Conservation (phyloP, 805 yeast genomes). For the Metschnikowia picachoensis region DNA sequence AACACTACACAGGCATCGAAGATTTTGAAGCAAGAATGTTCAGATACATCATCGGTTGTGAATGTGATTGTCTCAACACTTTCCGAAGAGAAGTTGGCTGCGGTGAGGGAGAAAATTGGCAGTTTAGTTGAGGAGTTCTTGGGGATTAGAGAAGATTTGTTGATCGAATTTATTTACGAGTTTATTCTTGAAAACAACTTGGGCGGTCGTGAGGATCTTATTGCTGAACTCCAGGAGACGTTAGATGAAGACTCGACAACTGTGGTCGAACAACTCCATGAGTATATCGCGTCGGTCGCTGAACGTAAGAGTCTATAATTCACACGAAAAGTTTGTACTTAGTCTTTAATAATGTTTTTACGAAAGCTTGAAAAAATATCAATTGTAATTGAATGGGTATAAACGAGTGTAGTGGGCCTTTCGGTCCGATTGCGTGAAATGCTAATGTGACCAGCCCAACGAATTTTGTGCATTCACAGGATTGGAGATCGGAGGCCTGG, state of each 20-base stretch:
- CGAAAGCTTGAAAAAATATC: too few species aligned
- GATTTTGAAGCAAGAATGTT: background rate
- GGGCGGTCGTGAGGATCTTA: constrained; percentile 30
- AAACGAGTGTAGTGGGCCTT: constrained; percentile 1
- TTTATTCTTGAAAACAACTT: constrained; percentile 32
- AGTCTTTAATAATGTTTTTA: background rate
- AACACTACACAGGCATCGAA: background rate
- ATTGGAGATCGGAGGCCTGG: constrained; percentile 49
- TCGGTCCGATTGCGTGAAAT: background rate
- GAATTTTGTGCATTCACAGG: constrained; percentile 72
- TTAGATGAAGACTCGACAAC: constrained; percentile 46
- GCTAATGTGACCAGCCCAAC: constrained; percentile 52
- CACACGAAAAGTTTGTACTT: background rate
- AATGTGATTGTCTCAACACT: constrained; percentile 1
- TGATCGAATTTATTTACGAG: constrained; percentile 41
- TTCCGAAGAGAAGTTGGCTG: constrained; percentile 11
- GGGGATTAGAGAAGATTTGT: constrained; percentile 51
- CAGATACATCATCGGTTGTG: background rate
- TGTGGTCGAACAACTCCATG: constrained; percentile 36
- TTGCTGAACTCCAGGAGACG: constrained; percentile 47
- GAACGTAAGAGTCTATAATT: background rate
- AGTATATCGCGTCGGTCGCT: constrained; percentile 3
- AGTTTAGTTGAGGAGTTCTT: constrained; percentile 47
- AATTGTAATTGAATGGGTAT: constrained; percentile 2
- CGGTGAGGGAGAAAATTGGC: constrained; percentile 36